Evolutionary conservation across 441 rosid genomes (phyloP).

Genomic region (Lepidium campestre): DNA sequence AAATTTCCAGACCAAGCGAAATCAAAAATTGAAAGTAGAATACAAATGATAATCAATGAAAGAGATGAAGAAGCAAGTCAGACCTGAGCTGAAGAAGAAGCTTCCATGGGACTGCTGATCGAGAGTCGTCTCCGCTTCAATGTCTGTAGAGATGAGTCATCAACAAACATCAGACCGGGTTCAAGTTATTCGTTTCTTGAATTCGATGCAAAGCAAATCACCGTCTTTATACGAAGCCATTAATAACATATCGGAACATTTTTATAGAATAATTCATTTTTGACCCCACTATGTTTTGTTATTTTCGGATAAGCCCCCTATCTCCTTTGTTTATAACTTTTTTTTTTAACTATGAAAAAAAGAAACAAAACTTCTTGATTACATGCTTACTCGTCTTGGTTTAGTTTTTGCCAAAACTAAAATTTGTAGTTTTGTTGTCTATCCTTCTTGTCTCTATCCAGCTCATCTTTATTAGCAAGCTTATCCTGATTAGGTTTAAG

Average conservation of each 20-base stretch:
- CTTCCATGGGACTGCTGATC: constrained; percentile 54
- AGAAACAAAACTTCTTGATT: too few relatives aligned
- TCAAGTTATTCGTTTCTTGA: constrained; percentile 15
- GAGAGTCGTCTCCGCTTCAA: constrained; percentile 62
- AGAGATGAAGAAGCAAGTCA: background rate
- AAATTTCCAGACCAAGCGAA: background rate
- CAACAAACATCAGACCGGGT: constrained; percentile 45
- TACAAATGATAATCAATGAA: background rate
- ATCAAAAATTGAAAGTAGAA: background rate
- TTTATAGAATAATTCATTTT: background rate
- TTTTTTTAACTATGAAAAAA: background rate
- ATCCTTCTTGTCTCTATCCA: too few relatives aligned
- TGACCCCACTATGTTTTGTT: background rate
- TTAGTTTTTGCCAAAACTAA: too few relatives aligned
- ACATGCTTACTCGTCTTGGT: too few relatives aligned
- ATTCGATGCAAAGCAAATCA: constrained; percentile 10
- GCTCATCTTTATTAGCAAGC: too few relatives aligned
- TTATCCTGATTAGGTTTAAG: too few relatives aligned
- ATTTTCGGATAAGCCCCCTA: background rate
- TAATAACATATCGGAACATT: background rate
- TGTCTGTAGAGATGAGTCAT: constrained; percentile 33
- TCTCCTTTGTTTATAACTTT: background rate
- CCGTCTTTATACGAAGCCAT: background rate
- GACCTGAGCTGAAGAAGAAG: constrained; percentile 60
- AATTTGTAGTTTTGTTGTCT: too few relatives aligned